Percentiles rank a stretch among this genome's conserved stretches.
Conservation (phyloP, 176 grass and related monocot genomes). For the Juncus effusus region DNA sequence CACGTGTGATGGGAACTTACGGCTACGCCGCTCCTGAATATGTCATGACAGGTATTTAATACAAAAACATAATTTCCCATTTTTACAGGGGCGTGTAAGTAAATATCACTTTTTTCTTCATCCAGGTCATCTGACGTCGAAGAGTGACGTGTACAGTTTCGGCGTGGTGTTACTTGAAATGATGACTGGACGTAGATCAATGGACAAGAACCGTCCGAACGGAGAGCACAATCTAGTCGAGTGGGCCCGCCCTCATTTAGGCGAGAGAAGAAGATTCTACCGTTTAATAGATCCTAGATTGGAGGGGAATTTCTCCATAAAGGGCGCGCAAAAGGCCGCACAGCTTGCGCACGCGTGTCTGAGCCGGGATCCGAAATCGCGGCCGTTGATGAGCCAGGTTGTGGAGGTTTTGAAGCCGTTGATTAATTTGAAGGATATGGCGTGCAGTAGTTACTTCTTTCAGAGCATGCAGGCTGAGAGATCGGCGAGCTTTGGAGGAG, state of each 20-base stretch:
- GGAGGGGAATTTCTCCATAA: conserved; percentile 70
- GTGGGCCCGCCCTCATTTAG: conserved; percentile 66
- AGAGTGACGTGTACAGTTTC: conserved; percentile 85
- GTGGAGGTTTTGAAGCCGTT: conserved; percentile 90
- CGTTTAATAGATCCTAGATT: conserved; percentile 67
- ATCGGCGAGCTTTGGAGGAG: conserved; percentile 41
- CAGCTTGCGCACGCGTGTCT: conserved; percentile 67
- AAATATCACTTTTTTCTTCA: conserved; percentile 4
- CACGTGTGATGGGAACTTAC: conserved; percentile 97
- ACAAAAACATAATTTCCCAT: not conserved
- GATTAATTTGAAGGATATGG: conserved; percentile 85
- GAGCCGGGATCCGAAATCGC: conserved; percentile 55
- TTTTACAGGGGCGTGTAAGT: not conserved
- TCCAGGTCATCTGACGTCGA: conserved; percentile 79
- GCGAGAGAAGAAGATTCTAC: conserved; percentile 65
- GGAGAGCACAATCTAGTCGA: conserved; percentile 93
- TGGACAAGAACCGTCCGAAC: conserved; percentile 88
- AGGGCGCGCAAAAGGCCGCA: conserved; percentile 62
- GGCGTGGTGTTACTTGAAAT: conserved; percentile 84
- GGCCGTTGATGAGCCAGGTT: conserved; percentile 94
- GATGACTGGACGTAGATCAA: conserved; percentile 68
- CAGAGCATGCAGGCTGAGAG: conserved; percentile 85
- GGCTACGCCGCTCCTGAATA: conserved; percentile 97
- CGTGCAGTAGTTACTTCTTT: conserved; percentile 69
- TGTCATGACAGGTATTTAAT: conserved; percentile 87